Percentiles rank a stretch among this genome's conserved stretches.
These are phyloP conservation scores for Phytopythium chamaehyphon DNA, from an alignment of 352 stramenopile species.

Conservation along the genomic window DNA sequence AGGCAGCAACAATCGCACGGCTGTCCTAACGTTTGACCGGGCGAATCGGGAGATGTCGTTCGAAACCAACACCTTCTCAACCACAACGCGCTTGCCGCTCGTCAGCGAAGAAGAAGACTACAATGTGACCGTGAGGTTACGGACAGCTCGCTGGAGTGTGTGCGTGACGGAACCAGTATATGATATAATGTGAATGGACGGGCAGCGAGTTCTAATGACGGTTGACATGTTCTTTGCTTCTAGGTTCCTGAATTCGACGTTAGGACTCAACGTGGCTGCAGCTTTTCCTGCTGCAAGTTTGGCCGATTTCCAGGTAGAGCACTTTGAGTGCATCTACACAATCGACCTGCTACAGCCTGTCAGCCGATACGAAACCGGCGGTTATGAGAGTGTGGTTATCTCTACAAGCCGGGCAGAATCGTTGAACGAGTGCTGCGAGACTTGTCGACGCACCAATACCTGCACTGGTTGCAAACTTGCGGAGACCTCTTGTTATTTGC, in stretches of 20 bases:
- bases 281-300: neutral
- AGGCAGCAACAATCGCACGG: neutral
- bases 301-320: neutral
- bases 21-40: slow-evolving; percentile 8
- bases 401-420: no score
- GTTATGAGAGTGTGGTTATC: slow-evolving; percentile 4
- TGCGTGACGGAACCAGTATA: slow-evolving; percentile 5
- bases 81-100: slow-evolving; percentile 4
- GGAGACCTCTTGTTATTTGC: slow-evolving; percentile 7
- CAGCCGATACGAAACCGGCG: neutral
- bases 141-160: slow-evolving; percentile 12
- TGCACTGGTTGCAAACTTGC: slow-evolving; percentile 10
- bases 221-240: neutral
- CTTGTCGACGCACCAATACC: slow-evolving; percentile 5
- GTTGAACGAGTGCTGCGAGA: slow-evolving; percentile 12
- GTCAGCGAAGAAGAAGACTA: slow-evolving; percentile 9
- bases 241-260: neutral
- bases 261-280: neutral
- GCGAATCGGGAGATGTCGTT: neutral
- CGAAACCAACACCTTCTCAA: neutral
- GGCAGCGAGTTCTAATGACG: no score
- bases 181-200: no score
- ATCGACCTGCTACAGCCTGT: slow-evolving; percentile 6
- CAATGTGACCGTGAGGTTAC: slow-evolving; percentile 11
- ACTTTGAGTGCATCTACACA: slow-evolving; percentile 16